Conservation (phyloP, 2,329 filamentous ascomycete genomes). For the Calonectria crousiana region DNA sequence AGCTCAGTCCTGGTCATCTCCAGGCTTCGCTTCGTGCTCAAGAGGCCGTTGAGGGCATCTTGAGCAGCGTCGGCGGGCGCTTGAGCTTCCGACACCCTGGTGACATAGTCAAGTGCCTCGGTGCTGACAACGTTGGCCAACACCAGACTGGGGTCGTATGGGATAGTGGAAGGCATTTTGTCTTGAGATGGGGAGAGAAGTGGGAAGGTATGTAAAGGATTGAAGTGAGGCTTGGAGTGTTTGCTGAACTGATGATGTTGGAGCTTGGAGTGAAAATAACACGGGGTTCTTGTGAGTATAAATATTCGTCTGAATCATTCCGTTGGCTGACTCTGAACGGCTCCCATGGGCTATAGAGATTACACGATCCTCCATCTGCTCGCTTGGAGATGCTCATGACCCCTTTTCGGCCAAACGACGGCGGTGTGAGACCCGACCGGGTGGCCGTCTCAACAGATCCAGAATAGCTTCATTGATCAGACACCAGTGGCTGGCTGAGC, state of each 20-base stretch:
- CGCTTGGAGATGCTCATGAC: not conserved
- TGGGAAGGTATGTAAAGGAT: not conserved
- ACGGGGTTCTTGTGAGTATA: not conserved
- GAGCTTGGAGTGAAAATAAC: not conserved
- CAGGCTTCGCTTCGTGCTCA: constrained; percentile 26
- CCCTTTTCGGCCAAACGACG: not conserved
- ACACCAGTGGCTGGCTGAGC: not conserved
- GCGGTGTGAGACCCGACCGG: not conserved
- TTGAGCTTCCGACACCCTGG: not conserved
- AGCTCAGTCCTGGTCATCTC: constrained; percentile 35
- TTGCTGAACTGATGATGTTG: not conserved
- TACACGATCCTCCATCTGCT: not conserved
- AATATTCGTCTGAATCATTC: not conserved
- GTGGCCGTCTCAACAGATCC: not conserved
- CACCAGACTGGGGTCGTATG: constrained; percentile 28
- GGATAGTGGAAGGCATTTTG: constrained; percentile 26
- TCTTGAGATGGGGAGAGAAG: not conserved
- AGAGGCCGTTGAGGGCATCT: constrained; percentile 28
- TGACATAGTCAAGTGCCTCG: not conserved
- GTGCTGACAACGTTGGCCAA: constrained; percentile 16
- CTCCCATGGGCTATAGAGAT: not conserved
- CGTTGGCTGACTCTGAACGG: not conserved
- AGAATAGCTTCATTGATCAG: not conserved
- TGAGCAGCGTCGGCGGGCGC: constrained; percentile 25
- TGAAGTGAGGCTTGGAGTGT: not conserved